A percentile compares a stretch with the other conserved stretches of the same genome.
phyloP scores from a whole-genome alignment of 495 filamentous ascomycete species.

The Neurospora tetraspora region DNA sequence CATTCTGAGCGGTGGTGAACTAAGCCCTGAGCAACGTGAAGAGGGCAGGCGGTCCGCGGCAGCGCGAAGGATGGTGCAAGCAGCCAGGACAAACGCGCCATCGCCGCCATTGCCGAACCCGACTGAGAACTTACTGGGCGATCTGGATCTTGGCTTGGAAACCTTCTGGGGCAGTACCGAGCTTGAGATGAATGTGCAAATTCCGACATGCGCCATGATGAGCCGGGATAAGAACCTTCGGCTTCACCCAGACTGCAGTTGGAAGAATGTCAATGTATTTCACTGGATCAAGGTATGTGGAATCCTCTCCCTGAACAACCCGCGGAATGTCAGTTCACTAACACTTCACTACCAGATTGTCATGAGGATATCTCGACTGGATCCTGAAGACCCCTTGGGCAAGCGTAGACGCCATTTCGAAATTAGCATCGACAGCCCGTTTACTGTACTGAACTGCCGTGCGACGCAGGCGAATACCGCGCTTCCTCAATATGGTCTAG shows the following conservation, averaged over 20 bases:
- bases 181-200: slow-evolving; percentile 92
- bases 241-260: slow-evolving; percentile 90
- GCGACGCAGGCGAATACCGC: slow-evolving; percentile 86
- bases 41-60: slow-evolving; percentile 32
- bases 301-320: neutral
- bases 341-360: slow-evolving; percentile 60
- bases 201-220: slow-evolving; percentile 88
- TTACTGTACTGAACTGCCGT: slow-evolving; percentile 89
- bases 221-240: slow-evolving; percentile 62
- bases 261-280: slow-evolving; percentile 90
- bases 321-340: slow-evolving; percentile 4
- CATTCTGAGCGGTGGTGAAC: slow-evolving; percentile 71
- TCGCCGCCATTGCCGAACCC: slow-evolving; percentile 36
- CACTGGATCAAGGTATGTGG: slow-evolving; percentile 94
- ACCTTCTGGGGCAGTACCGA: slow-evolving; percentile 76
- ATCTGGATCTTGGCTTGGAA: slow-evolving; percentile 55
- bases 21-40: slow-evolving; percentile 31
- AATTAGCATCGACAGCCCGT: slow-evolving; percentile 96
- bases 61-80: slow-evolving; percentile 28
- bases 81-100: slow-evolving; percentile 17
- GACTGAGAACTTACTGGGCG: slow-evolving; percentile 68
- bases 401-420: slow-evolving; percentile 88
- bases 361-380: slow-evolving; percentile 84
- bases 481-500: slow-evolving; percentile 71
- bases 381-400: slow-evolving; percentile 64